Percentiles rank a stretch among this genome's conserved stretches.
Conservation (phyloP, 345 rosid genomes). For the Raphanus sativus region DNA sequence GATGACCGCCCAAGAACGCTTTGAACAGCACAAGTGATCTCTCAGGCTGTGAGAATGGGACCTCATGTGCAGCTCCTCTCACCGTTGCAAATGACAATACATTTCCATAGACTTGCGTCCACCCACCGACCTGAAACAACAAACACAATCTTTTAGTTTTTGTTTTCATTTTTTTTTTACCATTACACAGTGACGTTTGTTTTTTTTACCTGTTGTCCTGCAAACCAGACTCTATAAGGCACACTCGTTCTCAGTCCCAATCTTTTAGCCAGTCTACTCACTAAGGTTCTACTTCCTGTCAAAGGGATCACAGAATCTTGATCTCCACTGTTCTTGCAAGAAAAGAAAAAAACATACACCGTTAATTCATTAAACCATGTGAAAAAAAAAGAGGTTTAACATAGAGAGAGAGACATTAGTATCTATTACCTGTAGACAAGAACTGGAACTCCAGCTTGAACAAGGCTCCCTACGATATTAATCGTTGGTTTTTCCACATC, state of each 20-base stretch:
- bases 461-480: conserved; percentile 52
- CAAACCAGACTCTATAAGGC: conserved; percentile 88
- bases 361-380: not conserved
- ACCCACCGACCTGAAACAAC: conserved; percentile 79
- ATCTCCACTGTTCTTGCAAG: conserved; percentile 64
- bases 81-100: conserved; percentile 85
- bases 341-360: not conserved
- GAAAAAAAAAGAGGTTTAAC: not conserved
- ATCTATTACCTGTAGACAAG: conserved; percentile 75
- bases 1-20: conserved; percentile 60
- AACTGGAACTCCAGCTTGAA: conserved; percentile 74
- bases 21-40: conserved; percentile 81
- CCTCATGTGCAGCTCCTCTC: conserved; percentile 95
- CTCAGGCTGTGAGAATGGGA: conserved; percentile 94
- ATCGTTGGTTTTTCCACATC: conserved; percentile 69
- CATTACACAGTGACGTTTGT: not conserved
- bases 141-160: conserved; percentile 11
- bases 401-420: conserved; percentile 18
- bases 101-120: conserved; percentile 91
- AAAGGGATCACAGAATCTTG: conserved; percentile 93
- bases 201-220: conserved; percentile 67
- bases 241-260: conserved; percentile 58
- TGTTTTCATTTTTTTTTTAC: not conserved
- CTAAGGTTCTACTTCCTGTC: conserved; percentile 77
- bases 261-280: conserved; percentile 55